phyloP scores from a whole-genome alignment of 2,329 filamentous ascomycete species.

The Hypomyces perniciosus region DNA sequence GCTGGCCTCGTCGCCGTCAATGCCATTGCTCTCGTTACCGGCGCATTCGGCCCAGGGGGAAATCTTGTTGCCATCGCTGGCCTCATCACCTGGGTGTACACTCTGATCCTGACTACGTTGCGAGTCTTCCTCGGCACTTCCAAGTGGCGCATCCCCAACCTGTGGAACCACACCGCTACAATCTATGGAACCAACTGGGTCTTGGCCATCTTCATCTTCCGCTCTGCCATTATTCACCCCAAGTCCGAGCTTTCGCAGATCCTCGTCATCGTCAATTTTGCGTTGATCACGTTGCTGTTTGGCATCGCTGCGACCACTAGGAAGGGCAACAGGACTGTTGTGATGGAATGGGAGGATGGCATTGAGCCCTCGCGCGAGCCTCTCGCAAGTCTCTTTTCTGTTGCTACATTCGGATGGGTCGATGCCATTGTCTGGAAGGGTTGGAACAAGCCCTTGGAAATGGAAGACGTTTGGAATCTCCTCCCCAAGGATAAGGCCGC shows the following conservation, averaged over 20 bases:
- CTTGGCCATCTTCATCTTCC: conserved; percentile 69
- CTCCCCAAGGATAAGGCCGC: conserved; percentile 82
- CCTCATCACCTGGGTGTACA: conserved; percentile 73
- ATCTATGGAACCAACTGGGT: conserved; percentile 83
- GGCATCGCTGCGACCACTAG: conserved; percentile 73
- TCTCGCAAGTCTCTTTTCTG: conserved; percentile 79
- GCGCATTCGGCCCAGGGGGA: conserved; percentile 53
- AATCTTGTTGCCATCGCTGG: conserved; percentile 58
- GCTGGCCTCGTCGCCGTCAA: conserved; percentile 66
- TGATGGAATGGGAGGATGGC: conserved; percentile 82
- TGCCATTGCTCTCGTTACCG: conserved; percentile 54
- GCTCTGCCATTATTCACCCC: conserved; percentile 77
- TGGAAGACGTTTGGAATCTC: conserved; percentile 88
- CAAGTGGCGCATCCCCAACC: conserved; percentile 59
- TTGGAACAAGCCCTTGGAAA: conserved; percentile 76
- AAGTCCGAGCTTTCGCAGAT: conserved; percentile 55
- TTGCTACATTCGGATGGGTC: conserved; percentile 85
- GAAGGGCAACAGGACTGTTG: conserved; percentile 84
- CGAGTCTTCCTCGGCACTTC: conserved; percentile 62
- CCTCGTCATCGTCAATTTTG: conserved; percentile 68
- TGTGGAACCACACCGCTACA: conserved; percentile 90
- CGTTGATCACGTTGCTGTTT: conserved; percentile 66
- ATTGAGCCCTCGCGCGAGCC: conserved; percentile 84
- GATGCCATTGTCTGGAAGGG: conserved; percentile 85
- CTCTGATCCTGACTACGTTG: conserved; percentile 64